phyloP scores from a whole-genome alignment of 768 basidiomycete genomes.

The Kwoniella heveanensis region DNA sequence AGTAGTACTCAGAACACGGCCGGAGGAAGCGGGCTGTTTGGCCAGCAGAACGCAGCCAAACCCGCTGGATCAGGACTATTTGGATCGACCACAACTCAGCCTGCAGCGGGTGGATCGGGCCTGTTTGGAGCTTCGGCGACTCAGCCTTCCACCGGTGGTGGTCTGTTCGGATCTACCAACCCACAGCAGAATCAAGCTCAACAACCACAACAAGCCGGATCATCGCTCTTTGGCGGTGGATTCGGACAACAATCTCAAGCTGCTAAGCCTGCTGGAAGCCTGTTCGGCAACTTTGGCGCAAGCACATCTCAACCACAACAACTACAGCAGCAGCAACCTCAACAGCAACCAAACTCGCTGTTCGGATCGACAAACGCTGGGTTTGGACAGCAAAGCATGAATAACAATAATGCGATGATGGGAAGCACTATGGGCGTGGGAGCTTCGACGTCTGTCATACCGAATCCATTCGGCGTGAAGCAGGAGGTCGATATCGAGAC shows the following conservation, averaged over 20 bases:
- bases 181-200: constrained; percentile 19
- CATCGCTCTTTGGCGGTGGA: constrained; percentile 13
- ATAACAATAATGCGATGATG: constrained; percentile 11
- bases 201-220: constrained; percentile 21
- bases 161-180: constrained; percentile 36
- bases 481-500: constrained; percentile 47
- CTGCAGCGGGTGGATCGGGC: constrained; percentile 18
- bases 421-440: constrained; percentile 2
- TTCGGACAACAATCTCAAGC: constrained; percentile 18
- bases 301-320: constrained; percentile 5
- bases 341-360: constrained; percentile 32
- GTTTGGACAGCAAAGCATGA: constrained; percentile 12
- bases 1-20: constrained; percentile 11
- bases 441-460: constrained; percentile 15
- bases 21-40: constrained; percentile 12
- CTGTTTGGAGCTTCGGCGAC: constrained; percentile 24
- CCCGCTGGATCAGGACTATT: constrained; percentile 18
- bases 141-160: constrained; percentile 4
- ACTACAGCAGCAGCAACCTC: constrained; percentile 21
- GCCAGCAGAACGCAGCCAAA: constrained; percentile 12
- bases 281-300: constrained; percentile 21
- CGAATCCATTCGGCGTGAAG: constrained; percentile 19
- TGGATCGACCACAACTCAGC: constrained; percentile 21
- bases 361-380: constrained; percentile 11
- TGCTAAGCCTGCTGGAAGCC: constrained; percentile 14